These are phyloP conservation scores for Yarrowia hollandica DNA, from an alignment of 805 yeast genomes.

Conservation along the genomic window DNA sequence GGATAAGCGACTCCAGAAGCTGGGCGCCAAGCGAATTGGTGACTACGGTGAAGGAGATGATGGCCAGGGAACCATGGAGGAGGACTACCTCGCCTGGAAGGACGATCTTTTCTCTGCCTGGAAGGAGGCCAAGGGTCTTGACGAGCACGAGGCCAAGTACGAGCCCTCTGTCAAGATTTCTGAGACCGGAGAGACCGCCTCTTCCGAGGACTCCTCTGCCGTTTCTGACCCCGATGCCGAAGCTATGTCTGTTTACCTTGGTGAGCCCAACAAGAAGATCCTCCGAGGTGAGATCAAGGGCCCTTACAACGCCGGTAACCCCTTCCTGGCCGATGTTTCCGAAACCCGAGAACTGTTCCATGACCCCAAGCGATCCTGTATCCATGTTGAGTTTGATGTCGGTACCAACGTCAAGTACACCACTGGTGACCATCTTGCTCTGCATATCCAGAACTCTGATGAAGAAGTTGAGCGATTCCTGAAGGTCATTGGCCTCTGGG, in stretches of 20 bases:
- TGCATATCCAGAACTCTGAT: slow-evolving; percentile 89
- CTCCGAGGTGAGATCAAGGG: slow-evolving; percentile 51
- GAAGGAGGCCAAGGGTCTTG: slow-evolving; percentile 61
- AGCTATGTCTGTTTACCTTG: slow-evolving; percentile 56
- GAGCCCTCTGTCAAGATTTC: slow-evolving; percentile 59
- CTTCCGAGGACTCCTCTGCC: slow-evolving; percentile 34
- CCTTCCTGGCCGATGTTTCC: slow-evolving; percentile 71
- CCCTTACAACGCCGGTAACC: slow-evolving; percentile 80
- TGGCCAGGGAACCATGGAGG: slow-evolving; percentile 92
- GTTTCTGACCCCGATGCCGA: slow-evolving; percentile 35
- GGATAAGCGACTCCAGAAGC: slow-evolving; percentile 51
- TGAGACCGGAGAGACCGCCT: slow-evolving; percentile 38
- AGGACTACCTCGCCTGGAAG: slow-evolving; percentile 92
- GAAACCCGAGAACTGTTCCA: slow-evolving; percentile 69
- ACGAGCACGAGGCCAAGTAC: slow-evolving; percentile 77
- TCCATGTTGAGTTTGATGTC: slow-evolving; percentile 87
- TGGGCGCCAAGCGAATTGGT: slow-evolving; percentile 75
- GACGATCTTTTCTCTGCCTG: slow-evolving; percentile 68
- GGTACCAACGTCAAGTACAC: slow-evolving; percentile 73
- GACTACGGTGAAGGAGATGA: slow-evolving; percentile 92
- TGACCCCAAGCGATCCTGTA: slow-evolving; percentile 66
- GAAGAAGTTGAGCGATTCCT: slow-evolving; percentile 70
- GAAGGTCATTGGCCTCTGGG: slow-evolving; percentile 58
- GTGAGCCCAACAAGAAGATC: slow-evolving; percentile 75
- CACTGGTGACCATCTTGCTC: slow-evolving; percentile 94